These are phyloP conservation scores for Phtheirospermum japonicum DNA, from an alignment of 257 asterid genomes.

Conservation along the genomic window DNA sequence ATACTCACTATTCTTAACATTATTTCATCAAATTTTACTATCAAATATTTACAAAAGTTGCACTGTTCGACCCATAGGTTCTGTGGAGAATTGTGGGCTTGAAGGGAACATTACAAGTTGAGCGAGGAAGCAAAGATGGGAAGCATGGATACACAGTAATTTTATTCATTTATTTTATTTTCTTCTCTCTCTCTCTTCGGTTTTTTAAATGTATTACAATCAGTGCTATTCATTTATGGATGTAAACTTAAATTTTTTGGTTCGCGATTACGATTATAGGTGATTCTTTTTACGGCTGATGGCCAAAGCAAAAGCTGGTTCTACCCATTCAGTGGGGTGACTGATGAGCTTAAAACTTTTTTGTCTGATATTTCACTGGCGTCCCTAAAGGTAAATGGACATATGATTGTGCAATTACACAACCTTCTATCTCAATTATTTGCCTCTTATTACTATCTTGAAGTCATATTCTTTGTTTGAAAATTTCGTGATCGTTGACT, in stretches of 20 bases:
- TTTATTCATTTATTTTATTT: not conserved
- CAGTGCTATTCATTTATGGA: not conserved
- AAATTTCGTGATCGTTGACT: not conserved
- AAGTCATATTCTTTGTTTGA: no score
- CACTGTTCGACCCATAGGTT: conserved; percentile 40
- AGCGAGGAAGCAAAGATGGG: conserved; percentile 73
- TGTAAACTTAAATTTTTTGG: conserved; percentile 13
- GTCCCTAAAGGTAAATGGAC: conserved; percentile 42
- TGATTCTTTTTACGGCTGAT: conserved; percentile 47
- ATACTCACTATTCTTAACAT: not conserved
- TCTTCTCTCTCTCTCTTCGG: not conserved
- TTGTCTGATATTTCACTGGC: conserved; percentile 69
- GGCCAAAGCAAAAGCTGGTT: conserved; percentile 63
- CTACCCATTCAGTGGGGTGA: conserved; percentile 70
- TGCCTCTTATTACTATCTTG: no score
- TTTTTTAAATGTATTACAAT: conserved; percentile 7
- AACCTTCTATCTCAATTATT: not conserved
- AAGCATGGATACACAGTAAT: conserved; percentile 79
- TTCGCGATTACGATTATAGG: conserved; percentile 33
- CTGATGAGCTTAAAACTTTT: conserved; percentile 78
- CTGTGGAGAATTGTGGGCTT: conserved; percentile 89
- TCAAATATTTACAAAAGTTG: conserved; percentile 1
- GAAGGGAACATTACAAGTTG: conserved; percentile 84
- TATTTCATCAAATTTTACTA: conserved; percentile 8
- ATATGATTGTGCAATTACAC: not conserved